These are phyloP conservation scores for Leucocoprinus leucothites DNA, from an alignment of 768 basidiomycete species.

Conservation along the genomic window DNA sequence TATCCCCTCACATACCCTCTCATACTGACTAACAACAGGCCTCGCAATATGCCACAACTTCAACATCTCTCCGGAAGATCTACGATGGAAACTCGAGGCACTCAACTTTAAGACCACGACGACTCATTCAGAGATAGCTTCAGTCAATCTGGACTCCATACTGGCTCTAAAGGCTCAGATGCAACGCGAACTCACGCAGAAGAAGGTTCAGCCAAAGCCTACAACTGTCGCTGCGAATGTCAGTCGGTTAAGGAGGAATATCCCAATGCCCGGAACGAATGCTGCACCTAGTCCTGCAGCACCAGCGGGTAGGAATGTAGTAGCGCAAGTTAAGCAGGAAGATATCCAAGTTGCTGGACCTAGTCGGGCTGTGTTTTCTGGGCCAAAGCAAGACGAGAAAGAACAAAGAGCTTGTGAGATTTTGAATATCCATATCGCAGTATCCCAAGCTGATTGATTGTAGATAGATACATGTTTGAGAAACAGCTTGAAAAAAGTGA, in stretches of 20 bases:
- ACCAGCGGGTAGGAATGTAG: constrained; percentile 10
- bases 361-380: constrained; percentile 33
- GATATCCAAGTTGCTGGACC: constrained; percentile 24
- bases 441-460: not conserved
- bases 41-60: constrained; percentile 62
- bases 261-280: constrained; percentile 21
- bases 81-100: constrained; percentile 73
- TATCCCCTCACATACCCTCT: not conserved
- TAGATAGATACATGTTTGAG: constrained; percentile 94
- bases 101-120: constrained; percentile 34
- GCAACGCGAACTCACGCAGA: constrained; percentile 40
- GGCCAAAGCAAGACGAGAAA: constrained; percentile 33
- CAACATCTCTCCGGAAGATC: constrained; percentile 45
- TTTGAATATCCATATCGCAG: not conserved
- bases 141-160: constrained; percentile 48
- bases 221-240: constrained; percentile 27
- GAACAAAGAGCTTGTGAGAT: constrained; percentile 57
- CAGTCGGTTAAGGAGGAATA: constrained; percentile 32
- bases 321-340: constrained; percentile 34
- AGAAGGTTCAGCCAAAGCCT: constrained; percentile 26
- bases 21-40: constrained; percentile 37
- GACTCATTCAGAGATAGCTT: constrained; percentile 32
- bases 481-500: constrained; percentile 81
- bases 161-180: constrained; percentile 45
- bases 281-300: constrained; percentile 2